These are phyloP conservation scores for Trichomonas gallinae DNA, from an alignment of 208 protist genomes.

Conservation along the genomic window DNA sequence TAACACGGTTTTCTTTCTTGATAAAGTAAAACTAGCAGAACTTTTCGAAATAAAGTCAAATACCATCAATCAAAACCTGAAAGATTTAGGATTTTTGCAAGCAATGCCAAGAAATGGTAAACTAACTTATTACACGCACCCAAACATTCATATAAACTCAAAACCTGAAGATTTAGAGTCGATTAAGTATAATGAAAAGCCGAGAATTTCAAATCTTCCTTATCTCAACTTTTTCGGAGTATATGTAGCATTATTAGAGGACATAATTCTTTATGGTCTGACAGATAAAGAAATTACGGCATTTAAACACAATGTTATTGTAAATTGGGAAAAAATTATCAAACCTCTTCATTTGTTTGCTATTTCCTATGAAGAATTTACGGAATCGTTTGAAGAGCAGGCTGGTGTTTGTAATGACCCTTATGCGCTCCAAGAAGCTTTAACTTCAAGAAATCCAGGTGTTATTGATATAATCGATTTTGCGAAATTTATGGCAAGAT, in stretches of 20 bases:
- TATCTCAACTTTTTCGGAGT: background rate
- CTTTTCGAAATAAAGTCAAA: background rate
- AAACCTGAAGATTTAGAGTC: background rate
- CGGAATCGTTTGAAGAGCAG: background rate
- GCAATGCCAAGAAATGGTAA: too few species aligned
- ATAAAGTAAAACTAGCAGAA: background rate
- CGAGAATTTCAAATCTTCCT: background rate
- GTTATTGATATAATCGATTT: slow-evolving; percentile 4
- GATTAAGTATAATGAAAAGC: background rate
- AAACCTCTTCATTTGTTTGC: background rate
- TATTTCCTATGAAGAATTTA: background rate
- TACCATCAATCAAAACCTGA: background rate
- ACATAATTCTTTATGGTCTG: background rate
- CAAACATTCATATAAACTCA: background rate
- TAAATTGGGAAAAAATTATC: background rate
- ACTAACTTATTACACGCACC: background rate
- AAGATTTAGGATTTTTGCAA: background rate
- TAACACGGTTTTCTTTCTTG: background rate
- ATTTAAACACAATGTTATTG: background rate
- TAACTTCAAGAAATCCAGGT: background rate
- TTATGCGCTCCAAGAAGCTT: background rate
- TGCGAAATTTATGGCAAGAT: background rate
- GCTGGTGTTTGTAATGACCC: background rate
- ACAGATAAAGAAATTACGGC: background rate
- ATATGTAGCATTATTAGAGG: background rate